Evolutionary conservation across 306 rosid species (phyloP).

Genomic region (Dryas alaskensis): DNA sequence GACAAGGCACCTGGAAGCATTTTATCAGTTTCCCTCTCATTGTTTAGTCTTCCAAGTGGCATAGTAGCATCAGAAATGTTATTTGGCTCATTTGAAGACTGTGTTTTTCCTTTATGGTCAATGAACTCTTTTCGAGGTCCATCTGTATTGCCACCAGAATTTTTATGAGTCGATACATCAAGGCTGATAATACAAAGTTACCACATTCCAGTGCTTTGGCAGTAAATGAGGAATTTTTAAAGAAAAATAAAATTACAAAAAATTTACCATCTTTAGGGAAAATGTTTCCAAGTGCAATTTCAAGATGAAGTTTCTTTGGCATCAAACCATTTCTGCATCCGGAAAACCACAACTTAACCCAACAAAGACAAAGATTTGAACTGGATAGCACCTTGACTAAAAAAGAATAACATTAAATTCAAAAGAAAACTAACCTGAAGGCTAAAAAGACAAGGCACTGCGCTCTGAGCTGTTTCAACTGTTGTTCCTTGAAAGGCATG

Average conservation of each 20-base stretch:
- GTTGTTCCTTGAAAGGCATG: conserved; percentile 88
- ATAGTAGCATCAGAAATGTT: conserved; percentile 48
- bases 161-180: conserved; percentile 25
- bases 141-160: conserved; percentile 48
- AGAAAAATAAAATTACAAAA: conserved; percentile 1
- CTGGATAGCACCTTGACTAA: conserved; percentile 13
- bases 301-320: conserved; percentile 97
- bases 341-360: conserved; percentile 28
- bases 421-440: conserved; percentile 53
- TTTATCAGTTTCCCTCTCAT: conserved; percentile 55
- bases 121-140: conserved; percentile 59
- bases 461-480: conserved; percentile 96
- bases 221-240: not conserved
- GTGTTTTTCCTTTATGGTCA: conserved; percentile 72
- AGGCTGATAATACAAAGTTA: conserved; percentile 3
- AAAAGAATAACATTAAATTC: conserved; percentile 5
- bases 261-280: conserved; percentile 72
- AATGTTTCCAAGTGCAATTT: conserved; percentile 80
- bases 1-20: conserved; percentile 44
- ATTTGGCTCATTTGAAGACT: conserved; percentile 59
- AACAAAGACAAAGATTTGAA: conserved; percentile 20
- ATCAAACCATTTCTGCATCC: conserved; percentile 81
- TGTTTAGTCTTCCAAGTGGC: conserved; percentile 62
- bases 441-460: conserved; percentile 99
- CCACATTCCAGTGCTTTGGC: not conserved